Percentiles rank a stretch among this genome's conserved stretches.
phyloP scores from a whole-genome alignment of 2,329 filamentous ascomycete species.

The Colletotrichum simmondsii region DNA sequence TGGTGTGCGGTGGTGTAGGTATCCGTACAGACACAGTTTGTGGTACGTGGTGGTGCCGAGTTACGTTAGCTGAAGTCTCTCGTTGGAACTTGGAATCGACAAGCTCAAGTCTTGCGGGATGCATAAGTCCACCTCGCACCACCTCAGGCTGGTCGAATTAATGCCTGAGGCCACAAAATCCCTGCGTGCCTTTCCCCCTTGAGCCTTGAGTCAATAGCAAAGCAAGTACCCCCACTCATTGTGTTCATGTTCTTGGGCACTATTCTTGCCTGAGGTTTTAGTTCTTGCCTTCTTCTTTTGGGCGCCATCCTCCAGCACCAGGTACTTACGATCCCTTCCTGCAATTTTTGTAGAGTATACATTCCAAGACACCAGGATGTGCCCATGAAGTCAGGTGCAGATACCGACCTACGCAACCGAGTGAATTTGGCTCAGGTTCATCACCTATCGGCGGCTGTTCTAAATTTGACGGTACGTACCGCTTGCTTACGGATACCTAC shows the following conservation, averaged over 20 bases:
- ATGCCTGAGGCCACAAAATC: constrained; percentile 2
- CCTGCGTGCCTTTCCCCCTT: background rate
- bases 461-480: background rate
- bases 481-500: background rate
- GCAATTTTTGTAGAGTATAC: background rate
- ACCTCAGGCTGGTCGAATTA: background rate
- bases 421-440: background rate
- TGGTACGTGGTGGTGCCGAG: background rate
- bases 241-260: background rate
- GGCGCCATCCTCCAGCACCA: background rate
- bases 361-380: too few relatives aligned
- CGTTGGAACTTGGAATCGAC: background rate
- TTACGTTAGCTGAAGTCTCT: background rate
- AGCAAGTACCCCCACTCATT: background rate
- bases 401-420: too few relatives aligned
- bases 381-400: too few relatives aligned
- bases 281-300: background rate
- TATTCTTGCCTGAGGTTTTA: background rate
- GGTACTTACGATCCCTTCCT: background rate
- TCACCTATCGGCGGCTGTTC: background rate
- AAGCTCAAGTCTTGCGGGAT: background rate
- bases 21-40: background rate
- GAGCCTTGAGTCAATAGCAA: background rate
- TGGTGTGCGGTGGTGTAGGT: constrained; percentile 1
- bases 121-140: background rate